phyloP scores from a whole-genome alignment of 495 filamentous ascomycete species.

The Penicillium steckii region DNA sequence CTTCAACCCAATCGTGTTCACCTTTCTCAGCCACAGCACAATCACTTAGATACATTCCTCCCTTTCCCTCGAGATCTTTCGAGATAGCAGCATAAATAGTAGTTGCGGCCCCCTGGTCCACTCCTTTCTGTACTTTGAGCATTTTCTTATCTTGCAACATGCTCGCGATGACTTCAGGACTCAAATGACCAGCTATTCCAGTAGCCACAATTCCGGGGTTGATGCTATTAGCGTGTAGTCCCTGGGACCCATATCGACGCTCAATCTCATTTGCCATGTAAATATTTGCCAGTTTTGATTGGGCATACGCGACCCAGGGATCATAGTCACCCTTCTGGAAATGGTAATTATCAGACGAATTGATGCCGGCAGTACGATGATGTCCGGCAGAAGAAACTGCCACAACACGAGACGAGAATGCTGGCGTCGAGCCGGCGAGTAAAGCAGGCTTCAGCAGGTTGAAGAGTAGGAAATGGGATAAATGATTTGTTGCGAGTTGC shows the following conservation, averaged over 20 bases:
- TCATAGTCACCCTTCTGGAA: conserved; percentile 35
- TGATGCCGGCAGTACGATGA: conserved; percentile 13
- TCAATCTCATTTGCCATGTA: conserved; percentile 49
- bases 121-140: conserved; percentile 30
- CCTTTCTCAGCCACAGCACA: conserved; percentile 20
- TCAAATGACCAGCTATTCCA: conserved; percentile 15
- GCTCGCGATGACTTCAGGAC: conserved; percentile 13
- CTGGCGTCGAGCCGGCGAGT: conserved; percentile 35
- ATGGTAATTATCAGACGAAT: conserved; percentile 26
- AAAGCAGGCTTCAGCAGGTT: conserved; percentile 44
- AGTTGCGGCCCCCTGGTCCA: conserved; percentile 41
- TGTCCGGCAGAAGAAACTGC: conserved; percentile 40
- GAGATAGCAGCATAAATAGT: conserved; percentile 42
- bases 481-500: conserved; percentile 52
- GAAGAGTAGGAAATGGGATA: conserved; percentile 52
- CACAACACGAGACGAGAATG: conserved; percentile 45
- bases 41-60: conserved; percentile 46
- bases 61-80: conserved; percentile 35
- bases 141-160: conserved; percentile 19
- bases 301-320: conserved; percentile 32
- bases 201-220: conserved; percentile 41
- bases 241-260: conserved; percentile 36
- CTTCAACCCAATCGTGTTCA: conserved; percentile 4
- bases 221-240: conserved; percentile 38
- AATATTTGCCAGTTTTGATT: conserved; percentile 39